phyloP scores from a whole-genome alignment of 108 stramenopile genomes.

The Nitzschia sp. region DNA sequence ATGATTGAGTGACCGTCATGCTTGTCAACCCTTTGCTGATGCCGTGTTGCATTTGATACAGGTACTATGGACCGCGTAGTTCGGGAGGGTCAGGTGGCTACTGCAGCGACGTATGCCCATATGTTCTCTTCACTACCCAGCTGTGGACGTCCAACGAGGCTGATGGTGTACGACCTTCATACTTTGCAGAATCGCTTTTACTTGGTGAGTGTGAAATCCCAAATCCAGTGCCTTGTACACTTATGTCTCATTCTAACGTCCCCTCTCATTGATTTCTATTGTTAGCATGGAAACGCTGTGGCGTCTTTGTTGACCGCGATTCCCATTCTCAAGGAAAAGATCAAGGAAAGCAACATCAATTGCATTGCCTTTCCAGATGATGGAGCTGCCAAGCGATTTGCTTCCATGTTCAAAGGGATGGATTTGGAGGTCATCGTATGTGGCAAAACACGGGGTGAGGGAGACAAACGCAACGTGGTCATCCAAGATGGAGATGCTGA shows the following conservation, averaged over 20 bases:
- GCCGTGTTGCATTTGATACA: not conserved
- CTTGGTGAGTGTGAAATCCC: constrained; percentile 29
- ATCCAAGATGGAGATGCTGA: constrained; percentile 62
- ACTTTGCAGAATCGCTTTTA: constrained; percentile 86
- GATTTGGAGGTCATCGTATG: constrained; percentile 73
- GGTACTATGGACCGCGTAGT: constrained; percentile 90
- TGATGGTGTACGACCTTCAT: constrained; percentile 90
- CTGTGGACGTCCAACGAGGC: constrained; percentile 75
- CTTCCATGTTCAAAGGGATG: constrained; percentile 63
- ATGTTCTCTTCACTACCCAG: constrained; percentile 83
- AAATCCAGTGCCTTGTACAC: not conserved
- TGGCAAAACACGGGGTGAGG: constrained; percentile 71
- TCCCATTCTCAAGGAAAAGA: constrained; percentile 60
- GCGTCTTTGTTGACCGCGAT: constrained; percentile 83
- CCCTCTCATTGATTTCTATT: not conserved
- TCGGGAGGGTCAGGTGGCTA: constrained; percentile 81
- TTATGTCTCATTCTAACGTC: not conserved
- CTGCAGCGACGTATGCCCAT: constrained; percentile 86
- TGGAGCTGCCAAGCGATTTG: constrained; percentile 90
- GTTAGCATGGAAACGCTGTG: constrained; percentile 66
- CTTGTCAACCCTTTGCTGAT: not conserved
- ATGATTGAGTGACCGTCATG: too few species aligned
- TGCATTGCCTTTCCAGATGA: constrained; percentile 90
- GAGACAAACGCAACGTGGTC: constrained; percentile 47
- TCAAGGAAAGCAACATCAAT: constrained; percentile 47